Base-by-base conservation (phyloP, 768 basidiomycete species). In the Leccinum disarticulatum region DNA sequence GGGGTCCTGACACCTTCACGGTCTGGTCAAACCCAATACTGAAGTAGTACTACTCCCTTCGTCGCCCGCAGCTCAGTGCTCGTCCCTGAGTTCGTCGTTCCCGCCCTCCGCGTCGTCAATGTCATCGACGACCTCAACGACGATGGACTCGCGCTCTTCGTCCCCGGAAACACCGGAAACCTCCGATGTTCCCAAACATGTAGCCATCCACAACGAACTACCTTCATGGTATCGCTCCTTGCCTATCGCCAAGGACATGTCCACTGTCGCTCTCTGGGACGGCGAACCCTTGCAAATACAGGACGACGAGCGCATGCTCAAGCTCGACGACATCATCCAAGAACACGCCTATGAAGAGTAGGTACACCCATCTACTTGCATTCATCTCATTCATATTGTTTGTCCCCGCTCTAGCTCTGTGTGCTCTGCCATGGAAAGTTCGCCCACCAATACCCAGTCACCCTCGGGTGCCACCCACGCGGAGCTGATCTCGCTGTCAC, bases 261-360 rank as follows among this genome's bases (percentile, higher is more conserved):
- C 74, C 41, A 63, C 72, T 55, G 75, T 76, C 54, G 67, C 76
- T 51, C 67, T 71, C 60, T 85, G 83, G 83, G 76, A 78, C 51
- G 68, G 73, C 31, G 79, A 80, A 62, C 59, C 76, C 19, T 69
- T 76, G 14, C 74, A 75, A 60, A 84, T 86, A 67, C 70, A 77
- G 53, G 85, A 82, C 38, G 77, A 80, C 51, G 77, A 81, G 25
- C 74, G 75, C 54, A 88, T 88, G 75, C 82, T 91, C 62, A 78
- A 81, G 46, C 75, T 92, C 46, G 86, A 89, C 66, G 90, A 92
- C 68, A 76, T 91, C 51, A 82, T 91, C 56, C 86, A 90, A 66
- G 83, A 85, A 61, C 82, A 87, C 66, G 87, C 84, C 33, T 91
- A 88, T 71, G 87, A 89, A 63, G 88, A 90, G 89, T 91, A 70